Conservation (phyloP, 768 basidiomycete species). For the Phylloporus sp. region DNA sequence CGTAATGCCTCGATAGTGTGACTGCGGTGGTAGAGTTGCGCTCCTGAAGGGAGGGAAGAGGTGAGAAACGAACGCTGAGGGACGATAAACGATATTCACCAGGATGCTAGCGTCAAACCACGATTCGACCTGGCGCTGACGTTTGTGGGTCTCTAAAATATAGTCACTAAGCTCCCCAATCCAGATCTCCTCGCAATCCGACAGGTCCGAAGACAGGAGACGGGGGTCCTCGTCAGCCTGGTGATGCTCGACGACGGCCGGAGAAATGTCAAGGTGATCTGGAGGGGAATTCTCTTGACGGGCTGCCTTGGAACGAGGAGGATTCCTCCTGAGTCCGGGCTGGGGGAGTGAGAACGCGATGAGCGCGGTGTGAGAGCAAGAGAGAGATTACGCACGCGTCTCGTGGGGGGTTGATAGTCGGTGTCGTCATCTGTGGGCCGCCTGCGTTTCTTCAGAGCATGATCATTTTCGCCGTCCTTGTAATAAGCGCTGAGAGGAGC, state of each 20-base stretch:
- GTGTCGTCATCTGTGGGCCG: constrained; percentile 43
- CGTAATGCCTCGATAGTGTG: constrained; percentile 33
- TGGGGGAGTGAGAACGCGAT: constrained; percentile 9
- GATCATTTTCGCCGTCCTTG: constrained; percentile 29
- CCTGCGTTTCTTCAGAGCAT: constrained; percentile 46
- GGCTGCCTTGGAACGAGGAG: constrained; percentile 35
- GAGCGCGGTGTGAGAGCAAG: neutral
- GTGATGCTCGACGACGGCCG: constrained; percentile 17
- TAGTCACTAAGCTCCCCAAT: constrained; percentile 63
- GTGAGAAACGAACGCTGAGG: neutral
- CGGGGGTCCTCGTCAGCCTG: constrained; percentile 39
- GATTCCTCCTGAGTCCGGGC: constrained; percentile 41
- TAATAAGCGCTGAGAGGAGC: constrained; percentile 24
- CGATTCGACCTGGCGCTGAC: constrained; percentile 65
- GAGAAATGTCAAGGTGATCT: constrained; percentile 19
- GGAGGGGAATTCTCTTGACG: constrained; percentile 28
- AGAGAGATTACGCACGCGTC: constrained; percentile 46
- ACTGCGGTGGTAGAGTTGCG: constrained; percentile 60
- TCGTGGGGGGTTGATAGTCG: constrained; percentile 48
- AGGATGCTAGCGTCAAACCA: constrained; percentile 66
- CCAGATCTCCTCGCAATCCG: constrained; percentile 80
- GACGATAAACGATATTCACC: constrained; percentile 36
- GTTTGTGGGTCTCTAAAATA: constrained; percentile 63
- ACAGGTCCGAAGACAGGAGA: constrained; percentile 69
- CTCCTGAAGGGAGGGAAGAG: constrained; percentile 51